phyloP scores from a whole-genome alignment of 257 asterid genomes.

The Plantago ovata region DNA sequence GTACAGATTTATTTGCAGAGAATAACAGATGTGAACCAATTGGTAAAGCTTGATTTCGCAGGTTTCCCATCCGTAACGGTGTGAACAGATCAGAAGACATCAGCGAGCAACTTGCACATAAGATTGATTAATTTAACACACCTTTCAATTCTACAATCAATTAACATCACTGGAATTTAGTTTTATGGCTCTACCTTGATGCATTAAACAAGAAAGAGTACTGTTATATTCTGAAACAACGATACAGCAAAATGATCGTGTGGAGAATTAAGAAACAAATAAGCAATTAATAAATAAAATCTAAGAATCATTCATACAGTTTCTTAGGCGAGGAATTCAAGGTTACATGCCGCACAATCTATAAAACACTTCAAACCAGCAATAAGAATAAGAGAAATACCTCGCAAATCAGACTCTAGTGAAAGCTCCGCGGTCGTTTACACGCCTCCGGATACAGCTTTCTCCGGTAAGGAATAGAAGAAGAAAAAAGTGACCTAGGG shows the following conservation, averaged over 20 bases:
- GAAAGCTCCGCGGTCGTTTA: no score
- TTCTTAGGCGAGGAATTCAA: no score
- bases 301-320: no score
- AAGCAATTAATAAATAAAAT: no score
- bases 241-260: no score
- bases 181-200: no score
- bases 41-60: background rate
- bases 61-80: background rate
- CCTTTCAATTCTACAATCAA: background rate
- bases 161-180: background rate
- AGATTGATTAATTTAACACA: background rate
- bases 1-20: background rate
- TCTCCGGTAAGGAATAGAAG: background rate
- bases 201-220: no score
- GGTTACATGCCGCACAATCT: no score
- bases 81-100: constrained; percentile 3
- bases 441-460: background rate
- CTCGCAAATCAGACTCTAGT: background rate
- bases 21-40: background rate
- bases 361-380: no score
- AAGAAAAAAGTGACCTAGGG: background rate
- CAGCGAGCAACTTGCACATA: background rate
- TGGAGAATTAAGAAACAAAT: no score
- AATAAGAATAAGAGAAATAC: background rate
- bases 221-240: no score